Evolutionary conservation across 1,284 basidiomycete species (phyloP), one percentile per base, ranked within the genome.

Genomic region (Fistulinella cinereoalba): DNA sequence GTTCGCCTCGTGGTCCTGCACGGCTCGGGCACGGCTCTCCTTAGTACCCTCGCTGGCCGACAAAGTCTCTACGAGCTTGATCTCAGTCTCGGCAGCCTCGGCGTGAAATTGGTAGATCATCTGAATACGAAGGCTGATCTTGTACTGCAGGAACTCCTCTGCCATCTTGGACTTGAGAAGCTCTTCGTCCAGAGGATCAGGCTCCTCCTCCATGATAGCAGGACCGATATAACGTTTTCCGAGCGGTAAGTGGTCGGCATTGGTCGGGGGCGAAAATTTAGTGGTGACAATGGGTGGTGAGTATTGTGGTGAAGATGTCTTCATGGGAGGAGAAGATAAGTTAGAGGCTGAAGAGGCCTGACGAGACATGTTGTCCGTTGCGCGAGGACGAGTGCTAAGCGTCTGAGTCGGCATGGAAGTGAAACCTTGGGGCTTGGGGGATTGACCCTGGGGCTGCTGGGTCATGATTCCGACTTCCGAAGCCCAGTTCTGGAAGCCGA

Each of bases 101-200:
- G 64, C 62, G 53, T 81, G 79, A 60, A 81, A 81, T 49, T 81
- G 73, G 43, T 69, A 67, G 41, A 81, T 81, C 62, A 79, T 81
- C 42, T 68, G 57, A 31, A 76, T 68, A 23, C 79, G 75, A 13
- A 72, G 67, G 23, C 71, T 57, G 60, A 75, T 65, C 54, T 78
- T 79, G 64, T 74, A 80, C 24, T 64, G 61, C 39, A 76, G 73
- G 46, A 79, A 80, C 1, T 72, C 73, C 4, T 64, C 56, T 7
- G 61, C 62, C 61, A 63, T 67, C 49, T 54, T 63, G 32, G 62
- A 65, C 45, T 49, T 66, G 33, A 66, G 50, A 37, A 64, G 45
- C 1, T 49, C 55, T 31, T 63, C 55, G 44, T 66, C 61, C 34
- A 61, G 8, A 12, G 60, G 60, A 28, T 65, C 57, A 2, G 41